A percentile compares a stretch with the other conserved stretches of the same genome.
Conservation (phyloP, 164 flowering plant species). For the Tetracentron sinense region DNA sequence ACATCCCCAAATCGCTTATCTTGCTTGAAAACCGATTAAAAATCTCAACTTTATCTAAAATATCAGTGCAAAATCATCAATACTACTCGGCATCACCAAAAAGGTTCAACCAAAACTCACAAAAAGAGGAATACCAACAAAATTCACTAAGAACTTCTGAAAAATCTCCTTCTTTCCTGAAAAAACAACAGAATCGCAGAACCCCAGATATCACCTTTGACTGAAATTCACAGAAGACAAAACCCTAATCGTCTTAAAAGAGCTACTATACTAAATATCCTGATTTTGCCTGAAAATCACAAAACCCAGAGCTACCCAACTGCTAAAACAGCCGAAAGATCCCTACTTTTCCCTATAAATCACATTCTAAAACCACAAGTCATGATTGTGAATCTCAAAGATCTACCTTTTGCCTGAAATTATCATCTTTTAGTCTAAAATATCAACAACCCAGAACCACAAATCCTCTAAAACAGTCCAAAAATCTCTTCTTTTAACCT, state of each 20-base stretch:
- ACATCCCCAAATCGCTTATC: slow-evolving; percentile 8
- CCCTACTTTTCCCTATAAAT: slow-evolving; percentile 11
- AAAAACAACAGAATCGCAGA: neutral
- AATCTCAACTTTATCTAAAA: no score
- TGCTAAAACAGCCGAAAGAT: slow-evolving; percentile 12
- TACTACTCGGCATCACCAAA: no score
- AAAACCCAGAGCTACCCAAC: slow-evolving; percentile 11
- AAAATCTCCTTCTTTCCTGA: slow-evolving; percentile 2
- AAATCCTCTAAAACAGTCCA: no score
- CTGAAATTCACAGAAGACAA: no score
- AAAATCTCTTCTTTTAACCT: neutral
- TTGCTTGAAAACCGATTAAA: neutral
- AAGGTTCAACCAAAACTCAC: no score
- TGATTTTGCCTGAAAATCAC: no score
- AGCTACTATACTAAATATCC: no score
- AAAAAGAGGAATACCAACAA: no score
- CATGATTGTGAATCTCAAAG: slow-evolving; percentile 12
- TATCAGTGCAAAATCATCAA: no score
- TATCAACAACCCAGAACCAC: neutral
- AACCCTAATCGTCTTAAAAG: no score
- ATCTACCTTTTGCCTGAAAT: slow-evolving; percentile 4
- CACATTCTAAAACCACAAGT: slow-evolving; percentile 18
- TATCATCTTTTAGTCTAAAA: neutral
- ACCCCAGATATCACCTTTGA: slow-evolving; percentile 9
- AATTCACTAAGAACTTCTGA: neutral